A percentile compares a stretch with the other conserved stretches of the same genome.
phyloP scores from a whole-genome alignment of 2,329 filamentous ascomycete genomes.

The Phialocephala sp. region DNA sequence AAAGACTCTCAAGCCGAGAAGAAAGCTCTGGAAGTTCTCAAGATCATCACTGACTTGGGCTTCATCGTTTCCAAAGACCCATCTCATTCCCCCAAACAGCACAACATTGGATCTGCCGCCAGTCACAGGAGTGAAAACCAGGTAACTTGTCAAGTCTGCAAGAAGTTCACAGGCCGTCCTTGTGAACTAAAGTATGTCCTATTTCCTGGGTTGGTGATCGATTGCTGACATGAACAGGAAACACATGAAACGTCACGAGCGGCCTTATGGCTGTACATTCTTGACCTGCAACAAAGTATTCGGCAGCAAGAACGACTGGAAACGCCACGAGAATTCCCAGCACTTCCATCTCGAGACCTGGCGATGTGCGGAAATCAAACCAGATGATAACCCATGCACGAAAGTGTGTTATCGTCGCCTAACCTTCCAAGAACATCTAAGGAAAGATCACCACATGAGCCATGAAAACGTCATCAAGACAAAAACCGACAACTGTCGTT shows the following conservation, averaged over 20 bases:
- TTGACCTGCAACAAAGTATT: slow-evolving; percentile 72
- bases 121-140: slow-evolving; percentile 39
- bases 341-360: slow-evolving; percentile 76
- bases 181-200: slow-evolving; percentile 63
- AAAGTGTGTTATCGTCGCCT: slow-evolving; percentile 64
- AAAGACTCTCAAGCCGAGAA: slow-evolving; percentile 30
- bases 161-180: slow-evolving; percentile 53
- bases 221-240: slow-evolving; percentile 61
- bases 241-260: slow-evolving; percentile 80
- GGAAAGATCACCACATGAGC: slow-evolving; percentile 42
- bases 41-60: slow-evolving; percentile 34
- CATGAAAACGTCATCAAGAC: slow-evolving; percentile 42
- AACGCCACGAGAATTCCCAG: slow-evolving; percentile 83
- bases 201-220: not conserved
- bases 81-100: slow-evolving; percentile 26
- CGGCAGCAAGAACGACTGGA: slow-evolving; percentile 95
- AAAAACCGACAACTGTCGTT: slow-evolving; percentile 59
- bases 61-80: slow-evolving; percentile 37
- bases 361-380: slow-evolving; percentile 62
- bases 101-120: slow-evolving; percentile 36
- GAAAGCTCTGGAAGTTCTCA: slow-evolving; percentile 35
- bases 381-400: slow-evolving; percentile 52
- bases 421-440: slow-evolving; percentile 67
- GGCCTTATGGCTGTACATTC: slow-evolving; percentile 84
- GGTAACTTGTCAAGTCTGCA: slow-evolving; percentile 49